phyloP scores from a whole-genome alignment of 2,329 filamentous ascomycete species.

The Paracorniculantispora psalliotae region DNA sequence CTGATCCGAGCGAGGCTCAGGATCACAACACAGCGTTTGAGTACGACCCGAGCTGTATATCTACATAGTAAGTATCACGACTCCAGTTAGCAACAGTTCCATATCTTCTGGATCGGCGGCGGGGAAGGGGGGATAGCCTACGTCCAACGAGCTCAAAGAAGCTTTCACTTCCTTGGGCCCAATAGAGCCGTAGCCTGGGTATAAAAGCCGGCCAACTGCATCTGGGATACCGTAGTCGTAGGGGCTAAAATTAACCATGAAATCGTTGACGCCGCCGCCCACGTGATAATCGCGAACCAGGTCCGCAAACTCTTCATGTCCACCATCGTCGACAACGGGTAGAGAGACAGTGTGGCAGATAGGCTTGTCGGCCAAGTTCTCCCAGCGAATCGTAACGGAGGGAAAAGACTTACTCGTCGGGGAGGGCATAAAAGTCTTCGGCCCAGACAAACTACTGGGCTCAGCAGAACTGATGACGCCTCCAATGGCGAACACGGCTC shows the following conservation, averaged over 20 bases:
- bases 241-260: not conserved
- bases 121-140: not conserved
- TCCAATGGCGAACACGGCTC: not conserved
- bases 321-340: not conserved
- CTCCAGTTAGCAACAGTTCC: not conserved
- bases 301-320: not conserved
- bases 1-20: not conserved
- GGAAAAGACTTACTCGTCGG: not conserved
- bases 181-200: not conserved
- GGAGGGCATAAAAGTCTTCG: not conserved
- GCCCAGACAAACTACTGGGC: not conserved
- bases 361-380: not conserved
- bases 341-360: not conserved
- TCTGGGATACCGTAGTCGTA: not conserved
- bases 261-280: not conserved
- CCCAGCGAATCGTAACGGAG: not conserved
- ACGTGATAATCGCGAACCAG: not conserved
- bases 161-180: not conserved
- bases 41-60: not conserved
- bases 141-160: not conserved
- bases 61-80: not conserved
- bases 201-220: not conserved
- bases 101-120: not conserved
- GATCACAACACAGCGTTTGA: not conserved
- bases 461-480: not conserved